Percentiles rank a stretch among this genome's conserved stretches.
Evolutionary conservation across 768 basidiomycete genomes (phyloP).

Genomic region (Coprinopsis sp.): DNA sequence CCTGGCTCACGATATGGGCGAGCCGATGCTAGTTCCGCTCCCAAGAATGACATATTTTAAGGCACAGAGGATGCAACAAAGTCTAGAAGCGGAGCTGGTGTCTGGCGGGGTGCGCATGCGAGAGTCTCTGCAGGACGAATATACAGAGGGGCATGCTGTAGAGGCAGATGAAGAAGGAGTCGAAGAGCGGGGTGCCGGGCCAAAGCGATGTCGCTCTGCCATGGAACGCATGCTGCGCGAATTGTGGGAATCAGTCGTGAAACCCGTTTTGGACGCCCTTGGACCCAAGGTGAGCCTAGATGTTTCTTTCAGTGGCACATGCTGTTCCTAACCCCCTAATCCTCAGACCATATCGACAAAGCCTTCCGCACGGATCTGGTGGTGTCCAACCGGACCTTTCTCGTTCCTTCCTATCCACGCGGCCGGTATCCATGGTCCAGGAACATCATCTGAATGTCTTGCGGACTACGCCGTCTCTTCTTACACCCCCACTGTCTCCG

Average conservation of each 20-base stretch:
- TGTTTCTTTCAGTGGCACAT: no score
- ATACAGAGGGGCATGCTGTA: neutral
- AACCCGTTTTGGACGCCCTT: no score
- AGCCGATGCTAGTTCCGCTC: constrained; percentile 12
- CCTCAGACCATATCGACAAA: neutral
- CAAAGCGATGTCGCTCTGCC: no score
- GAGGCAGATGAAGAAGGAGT: neutral
- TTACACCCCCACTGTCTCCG: neutral
- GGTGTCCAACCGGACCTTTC: constrained; percentile 2
- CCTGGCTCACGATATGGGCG: constrained; percentile 3
- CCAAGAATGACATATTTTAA: constrained; percentile 8
- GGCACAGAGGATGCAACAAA: constrained; percentile 4
- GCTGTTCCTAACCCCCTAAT: no score
- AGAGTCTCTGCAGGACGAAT: neutral
- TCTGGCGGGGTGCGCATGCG: neutral
- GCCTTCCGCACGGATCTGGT: neutral
- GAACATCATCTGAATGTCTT: neutral
- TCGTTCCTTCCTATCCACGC: constrained; percentile 3
- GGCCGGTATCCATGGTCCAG: neutral
- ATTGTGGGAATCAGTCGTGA: no score
- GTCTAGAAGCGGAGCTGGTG: neutral
- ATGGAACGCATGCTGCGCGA: no score
- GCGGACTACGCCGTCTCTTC: neutral
- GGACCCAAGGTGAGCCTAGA: no score
- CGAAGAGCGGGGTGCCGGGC: neutral